Percentiles rank a stretch among this genome's conserved stretches.
Conservation (phyloP, 768 basidiomycete species). For the Sarcomyxa edulis region DNA sequence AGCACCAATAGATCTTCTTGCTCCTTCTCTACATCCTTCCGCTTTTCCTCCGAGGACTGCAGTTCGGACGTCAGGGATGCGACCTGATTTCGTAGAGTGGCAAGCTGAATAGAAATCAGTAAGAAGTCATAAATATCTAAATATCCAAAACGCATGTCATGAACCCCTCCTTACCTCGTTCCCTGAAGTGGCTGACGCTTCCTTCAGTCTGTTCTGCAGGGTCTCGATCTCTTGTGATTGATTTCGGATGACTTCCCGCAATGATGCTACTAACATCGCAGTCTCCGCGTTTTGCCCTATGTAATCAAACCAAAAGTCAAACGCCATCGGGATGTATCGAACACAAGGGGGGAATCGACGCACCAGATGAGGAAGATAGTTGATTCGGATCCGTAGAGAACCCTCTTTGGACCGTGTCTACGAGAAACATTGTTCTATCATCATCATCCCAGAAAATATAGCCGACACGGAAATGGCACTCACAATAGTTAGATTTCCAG, state of each 20-base stretch:
- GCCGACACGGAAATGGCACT: constrained; percentile 17
- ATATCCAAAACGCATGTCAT: constrained; percentile 1
- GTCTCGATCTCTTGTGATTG: constrained; percentile 78
- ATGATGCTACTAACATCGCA: constrained; percentile 73
- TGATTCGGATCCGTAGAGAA: constrained; percentile 66
- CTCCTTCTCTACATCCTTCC: constrained; percentile 87
- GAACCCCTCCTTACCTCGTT: constrained; percentile 33
- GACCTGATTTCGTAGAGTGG: constrained; percentile 42
- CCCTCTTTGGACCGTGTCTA: constrained; percentile 75
- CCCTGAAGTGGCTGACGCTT: constrained; percentile 20
- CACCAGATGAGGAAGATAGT: constrained; percentile 55
- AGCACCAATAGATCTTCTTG: constrained; percentile 94
- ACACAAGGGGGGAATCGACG: constrained; percentile 16
- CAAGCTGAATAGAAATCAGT: constrained; percentile 25
- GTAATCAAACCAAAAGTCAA: constrained; percentile 6
- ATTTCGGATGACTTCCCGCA: constrained; percentile 76
- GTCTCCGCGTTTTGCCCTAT: constrained; percentile 70
- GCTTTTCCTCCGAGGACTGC: constrained; percentile 51
- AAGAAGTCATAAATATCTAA: background rate
- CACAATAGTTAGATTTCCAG: constrained; percentile 97
- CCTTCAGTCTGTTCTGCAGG: constrained; percentile 57
- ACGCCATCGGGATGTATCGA: background rate
- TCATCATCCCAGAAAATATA: constrained; percentile 3
- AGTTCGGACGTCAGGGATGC: constrained; percentile 42
- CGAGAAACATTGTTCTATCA: too few relatives aligned